Conservation (phyloP, 192 early-diverging fungal genomes). For the Dissophora globulifera region DNA sequence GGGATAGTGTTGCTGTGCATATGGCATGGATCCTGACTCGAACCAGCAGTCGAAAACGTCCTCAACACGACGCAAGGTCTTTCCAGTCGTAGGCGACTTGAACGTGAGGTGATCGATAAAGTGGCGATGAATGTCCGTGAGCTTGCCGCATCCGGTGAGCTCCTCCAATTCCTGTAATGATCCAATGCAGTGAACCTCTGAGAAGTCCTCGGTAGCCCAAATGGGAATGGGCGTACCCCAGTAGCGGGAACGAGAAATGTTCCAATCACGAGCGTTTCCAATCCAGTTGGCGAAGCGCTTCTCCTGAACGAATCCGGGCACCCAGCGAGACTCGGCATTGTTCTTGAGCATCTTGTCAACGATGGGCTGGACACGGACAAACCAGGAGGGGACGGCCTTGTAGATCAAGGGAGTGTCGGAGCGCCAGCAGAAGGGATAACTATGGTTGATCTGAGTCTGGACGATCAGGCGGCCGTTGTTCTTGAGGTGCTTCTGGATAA, state of each 20-base stretch:
- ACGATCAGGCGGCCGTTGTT: conserved; percentile 82
- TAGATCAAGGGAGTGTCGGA: conserved; percentile 98
- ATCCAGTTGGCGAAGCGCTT: conserved; percentile 99
- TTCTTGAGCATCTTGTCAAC: conserved; percentile 87
- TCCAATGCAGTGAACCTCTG: conserved; percentile 85
- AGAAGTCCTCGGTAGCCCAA: conserved; percentile 94
- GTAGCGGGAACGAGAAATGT: conserved; percentile 96
- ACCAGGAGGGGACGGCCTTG: conserved; percentile 97
- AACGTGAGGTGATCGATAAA: conserved; percentile 97
- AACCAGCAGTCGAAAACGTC: conserved; percentile 99
- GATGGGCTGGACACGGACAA: conserved; percentile 89
- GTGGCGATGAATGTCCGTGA: conserved; percentile 97
- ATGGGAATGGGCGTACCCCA: conserved; percentile 99
- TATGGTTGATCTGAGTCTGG: conserved; percentile 91
- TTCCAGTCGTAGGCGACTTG: conserved; percentile 90
- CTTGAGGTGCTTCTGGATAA: conserved; percentile 93
- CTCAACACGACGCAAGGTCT: conserved; percentile 84
- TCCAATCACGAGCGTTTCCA: conserved; percentile 96
- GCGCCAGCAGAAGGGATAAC: conserved; percentile 98
- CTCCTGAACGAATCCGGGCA: conserved; percentile 95
- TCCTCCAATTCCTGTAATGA: conserved; percentile 90
- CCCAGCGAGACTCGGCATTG: conserved; percentile 93
- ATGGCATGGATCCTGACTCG: conserved; percentile 98
- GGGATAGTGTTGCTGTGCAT: conserved; percentile 99
- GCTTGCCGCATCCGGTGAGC: conserved; percentile 83